phyloP scores from a whole-genome alignment of 148 eudicot species.

The Salicornia ramosissima region DNA sequence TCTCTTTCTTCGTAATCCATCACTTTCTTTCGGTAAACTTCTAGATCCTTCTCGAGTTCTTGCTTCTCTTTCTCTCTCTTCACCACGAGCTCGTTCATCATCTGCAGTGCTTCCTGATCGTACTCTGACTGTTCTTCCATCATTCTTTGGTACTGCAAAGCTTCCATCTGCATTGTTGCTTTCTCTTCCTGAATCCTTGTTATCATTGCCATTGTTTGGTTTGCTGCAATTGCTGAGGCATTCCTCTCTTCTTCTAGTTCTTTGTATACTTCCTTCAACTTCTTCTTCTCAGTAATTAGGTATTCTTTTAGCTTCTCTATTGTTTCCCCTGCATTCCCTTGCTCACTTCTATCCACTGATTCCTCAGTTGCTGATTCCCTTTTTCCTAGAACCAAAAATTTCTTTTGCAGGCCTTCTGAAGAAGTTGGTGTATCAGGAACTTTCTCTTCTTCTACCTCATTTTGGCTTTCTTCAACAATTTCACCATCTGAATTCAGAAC shows the following conservation, averaged over 20 bases:
- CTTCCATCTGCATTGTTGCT: conserved; percentile 97
- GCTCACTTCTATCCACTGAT: conserved; percentile 67
- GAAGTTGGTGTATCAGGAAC: conserved; percentile 68
- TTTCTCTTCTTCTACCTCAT: conserved; percentile 57
- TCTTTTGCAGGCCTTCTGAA: conserved; percentile 47
- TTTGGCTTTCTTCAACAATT: conserved; percentile 22
- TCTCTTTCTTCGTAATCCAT: conserved; percentile 59
- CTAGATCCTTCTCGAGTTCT: conserved; percentile 73
- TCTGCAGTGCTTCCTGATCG: conserved; percentile 90
- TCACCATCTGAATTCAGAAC: conserved; percentile 37
- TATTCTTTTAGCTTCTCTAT: conserved; percentile 52
- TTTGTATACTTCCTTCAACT: conserved; percentile 46
- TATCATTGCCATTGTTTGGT: conserved; percentile 97
- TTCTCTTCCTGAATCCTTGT: conserved; percentile 94
- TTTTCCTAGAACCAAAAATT: conserved; percentile 39
- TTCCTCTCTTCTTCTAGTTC: conserved; percentile 93
- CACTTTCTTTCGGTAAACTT: conserved; percentile 53
- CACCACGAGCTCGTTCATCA: conserved; percentile 80
- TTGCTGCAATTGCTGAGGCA: conserved; percentile 86
- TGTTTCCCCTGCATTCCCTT: conserved; percentile 45
- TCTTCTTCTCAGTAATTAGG: conserved; percentile 55
- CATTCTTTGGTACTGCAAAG: conserved; percentile 90
- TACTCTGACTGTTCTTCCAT: conserved; percentile 97
- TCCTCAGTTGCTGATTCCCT: conserved; percentile 56
- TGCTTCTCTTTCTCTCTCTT: conserved; percentile 82